Conservation (phyloP, 352 stramenopile species). For the Discostella stelligera region DNA sequence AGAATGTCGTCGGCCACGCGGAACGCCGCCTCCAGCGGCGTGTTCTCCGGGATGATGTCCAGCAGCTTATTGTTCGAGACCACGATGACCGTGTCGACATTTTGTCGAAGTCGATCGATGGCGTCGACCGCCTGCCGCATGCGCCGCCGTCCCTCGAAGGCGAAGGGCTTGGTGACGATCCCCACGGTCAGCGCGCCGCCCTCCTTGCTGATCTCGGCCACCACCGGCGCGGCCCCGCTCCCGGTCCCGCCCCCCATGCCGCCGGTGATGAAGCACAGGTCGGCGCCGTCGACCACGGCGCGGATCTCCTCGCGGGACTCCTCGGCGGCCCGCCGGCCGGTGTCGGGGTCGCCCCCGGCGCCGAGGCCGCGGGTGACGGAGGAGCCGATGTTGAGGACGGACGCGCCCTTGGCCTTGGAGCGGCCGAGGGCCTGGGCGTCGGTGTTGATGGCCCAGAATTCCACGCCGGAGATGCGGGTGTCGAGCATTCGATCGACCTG, state of each 20-base stretch:
- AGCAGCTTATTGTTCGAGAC: constrained; percentile 92
- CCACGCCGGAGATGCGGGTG: constrained; percentile 73
- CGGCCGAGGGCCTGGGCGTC: constrained; percentile 74
- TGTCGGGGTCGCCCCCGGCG: constrained; percentile 66
- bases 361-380: constrained; percentile 76
- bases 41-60: constrained; percentile 85
- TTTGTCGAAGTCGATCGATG: constrained; percentile 89
- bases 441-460: constrained; percentile 86
- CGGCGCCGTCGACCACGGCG: constrained; percentile 56
- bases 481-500: constrained; percentile 78
- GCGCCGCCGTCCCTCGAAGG: constrained; percentile 90
- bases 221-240: constrained; percentile 86
- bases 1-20: constrained; percentile 85
- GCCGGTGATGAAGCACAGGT: constrained; percentile 73
- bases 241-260: constrained; percentile 80
- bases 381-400: constrained; percentile 81
- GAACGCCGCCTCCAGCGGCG: constrained; percentile 81
- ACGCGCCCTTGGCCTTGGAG: constrained; percentile 60
- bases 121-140: constrained; percentile 87
- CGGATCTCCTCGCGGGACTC: constrained; percentile 70
- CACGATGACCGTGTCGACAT: constrained; percentile 92
- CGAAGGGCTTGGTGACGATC: constrained; percentile 95
- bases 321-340: constrained; percentile 60
- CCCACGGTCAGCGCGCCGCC: constrained; percentile 92
- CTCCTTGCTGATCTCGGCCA: constrained; percentile 88